These are phyloP conservation scores for Phialocephala subalpina DNA, from an alignment of 2,329 filamentous ascomycete species.

Conservation along the genomic window DNA sequence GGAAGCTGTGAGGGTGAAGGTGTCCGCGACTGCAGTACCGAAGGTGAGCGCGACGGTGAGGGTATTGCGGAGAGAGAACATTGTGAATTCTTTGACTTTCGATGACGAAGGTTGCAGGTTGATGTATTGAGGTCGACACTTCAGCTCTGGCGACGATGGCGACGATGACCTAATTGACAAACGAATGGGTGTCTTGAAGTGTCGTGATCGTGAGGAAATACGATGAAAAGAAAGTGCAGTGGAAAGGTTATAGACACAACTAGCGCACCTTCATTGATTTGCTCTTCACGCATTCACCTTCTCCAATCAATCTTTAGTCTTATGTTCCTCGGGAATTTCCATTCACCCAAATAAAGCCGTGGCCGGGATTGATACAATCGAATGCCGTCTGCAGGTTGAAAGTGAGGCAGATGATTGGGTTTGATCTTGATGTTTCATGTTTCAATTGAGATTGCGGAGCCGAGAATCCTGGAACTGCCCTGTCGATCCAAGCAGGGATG, in stretches of 20 bases:
- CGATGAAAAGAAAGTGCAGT: not conserved
- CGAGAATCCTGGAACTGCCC: constrained; percentile 4
- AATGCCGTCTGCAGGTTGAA: not conserved
- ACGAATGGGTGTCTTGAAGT: not conserved
- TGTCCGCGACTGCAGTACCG: constrained; percentile 10
- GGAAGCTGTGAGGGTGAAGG: constrained; percentile 53
- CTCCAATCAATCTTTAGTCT: not conserved
- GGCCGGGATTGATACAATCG: constrained; percentile 1
- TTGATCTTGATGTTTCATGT: constrained; percentile 2
- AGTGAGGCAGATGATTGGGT: not conserved
- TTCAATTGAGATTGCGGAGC: constrained; percentile 10
- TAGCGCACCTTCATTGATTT: constrained; percentile 2
- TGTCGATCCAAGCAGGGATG: not conserved
- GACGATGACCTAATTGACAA: too few relatives aligned
- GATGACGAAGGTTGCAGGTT: not conserved
- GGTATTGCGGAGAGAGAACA: constrained; percentile 10
- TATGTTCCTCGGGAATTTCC: constrained; percentile 4
- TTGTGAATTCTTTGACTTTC: constrained; percentile 1
- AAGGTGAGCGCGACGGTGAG: constrained; percentile 9
- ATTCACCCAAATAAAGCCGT: constrained; percentile 8
- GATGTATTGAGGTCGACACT: not conserved
- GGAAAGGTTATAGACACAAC: not conserved
- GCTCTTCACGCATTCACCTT: not conserved
- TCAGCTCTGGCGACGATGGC: not conserved
- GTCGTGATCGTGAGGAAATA: not conserved